A percentile compares a stretch with the other conserved stretches of the same genome.
These are phyloP conservation scores for Multifurca ochricompacta DNA, from an alignment of 768 basidiomycete species.

Conservation along the genomic window DNA sequence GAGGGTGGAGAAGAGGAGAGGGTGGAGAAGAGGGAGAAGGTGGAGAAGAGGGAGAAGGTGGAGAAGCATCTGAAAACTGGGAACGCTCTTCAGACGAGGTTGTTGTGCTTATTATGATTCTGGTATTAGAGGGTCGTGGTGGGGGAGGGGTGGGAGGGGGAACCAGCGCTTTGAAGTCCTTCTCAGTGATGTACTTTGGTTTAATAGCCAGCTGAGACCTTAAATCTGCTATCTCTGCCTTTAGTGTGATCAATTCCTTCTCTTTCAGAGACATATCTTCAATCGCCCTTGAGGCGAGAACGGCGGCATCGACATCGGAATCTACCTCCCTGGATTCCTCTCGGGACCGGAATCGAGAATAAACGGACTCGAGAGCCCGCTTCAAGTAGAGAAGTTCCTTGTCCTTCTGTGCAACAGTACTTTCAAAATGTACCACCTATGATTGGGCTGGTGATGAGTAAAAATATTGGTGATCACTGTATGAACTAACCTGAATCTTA, in stretches of 20 bases:
- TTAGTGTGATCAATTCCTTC: constrained; percentile 48
- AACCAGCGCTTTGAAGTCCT: constrained; percentile 61
- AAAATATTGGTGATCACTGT: background rate
- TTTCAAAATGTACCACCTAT: constrained; percentile 51
- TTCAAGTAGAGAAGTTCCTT: constrained; percentile 75
- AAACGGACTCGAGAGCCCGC: constrained; percentile 81
- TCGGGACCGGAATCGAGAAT: constrained; percentile 61
- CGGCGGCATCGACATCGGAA: constrained; percentile 53
- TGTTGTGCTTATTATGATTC: background rate
- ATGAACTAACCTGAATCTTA: constrained; percentile 53
- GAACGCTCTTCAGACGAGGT: constrained; percentile 3
- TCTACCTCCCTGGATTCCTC: constrained; percentile 44
- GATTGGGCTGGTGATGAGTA: background rate
- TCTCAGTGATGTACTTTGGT: constrained; percentile 49
- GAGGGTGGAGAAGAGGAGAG: constrained; percentile 23
- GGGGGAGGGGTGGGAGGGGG: constrained; percentile 59
- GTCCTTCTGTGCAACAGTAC: constrained; percentile 42
- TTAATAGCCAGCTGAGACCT: constrained; percentile 44
- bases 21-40: constrained; percentile 27
- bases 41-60: background rate
- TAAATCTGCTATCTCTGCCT: constrained; percentile 40
- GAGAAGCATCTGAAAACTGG: background rate
- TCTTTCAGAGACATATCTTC: constrained; percentile 65
- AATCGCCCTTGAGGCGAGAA: constrained; percentile 63
- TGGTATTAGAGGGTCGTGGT: constrained; percentile 26